Base-by-base conservation (phyloP, 768 basidiomycete species). In the Mycena belliarum region DNA sequence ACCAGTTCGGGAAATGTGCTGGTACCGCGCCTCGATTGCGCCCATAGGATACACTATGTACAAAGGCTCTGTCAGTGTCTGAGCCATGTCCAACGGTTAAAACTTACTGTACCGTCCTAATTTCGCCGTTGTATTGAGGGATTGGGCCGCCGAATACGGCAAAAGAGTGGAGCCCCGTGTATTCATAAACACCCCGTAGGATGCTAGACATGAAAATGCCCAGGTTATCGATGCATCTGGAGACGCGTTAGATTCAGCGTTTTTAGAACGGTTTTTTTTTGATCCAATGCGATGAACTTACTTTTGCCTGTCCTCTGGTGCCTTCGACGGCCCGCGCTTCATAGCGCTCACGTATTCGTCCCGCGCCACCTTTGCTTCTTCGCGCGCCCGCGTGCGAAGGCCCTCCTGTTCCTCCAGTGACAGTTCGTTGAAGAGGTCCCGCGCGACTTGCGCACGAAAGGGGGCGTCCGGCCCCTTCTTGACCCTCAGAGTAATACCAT, bases 251-350 rank as follows among this genome's bases (percentile, higher is more conserved):
- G n/a, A n/a, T n/a, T n/a, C 6, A 44, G 8, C 41, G 12, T 21
- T 8, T 28, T 11, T 20, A 14, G 20, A n/a, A 2, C 1, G 3
- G 2, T 10, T 6, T 43, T 16, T 15, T 26, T 21, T 16, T 1
- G 24, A 32, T 20, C 3, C 9, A 1, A 12, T n/a, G 8, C 3
- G 6, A 6, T 6, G 33, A 35, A 52, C 47, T n/a, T 42, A 54
- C 58, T 12, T 4, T 26, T 59, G 58, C 0, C 35, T 40, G 4
- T 28, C 52, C 24, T 49, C 45, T 0, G 58, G 52, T 0, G 41
- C 35, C 20, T 59, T 49, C 14, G 37, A 29, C 5, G 57, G 57
- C 4, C 57, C 51, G 3, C 28, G 46, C 20, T 38, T 37, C 51
- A 59, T n/a, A 0, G 5, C 38, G 21, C 42, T 42, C 6, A 21